Evolutionary conservation across 257 asterid genomes (phyloP), one percentile per base, ranked within the genome.

Genomic region (Salvia rosmarinus): DNA sequence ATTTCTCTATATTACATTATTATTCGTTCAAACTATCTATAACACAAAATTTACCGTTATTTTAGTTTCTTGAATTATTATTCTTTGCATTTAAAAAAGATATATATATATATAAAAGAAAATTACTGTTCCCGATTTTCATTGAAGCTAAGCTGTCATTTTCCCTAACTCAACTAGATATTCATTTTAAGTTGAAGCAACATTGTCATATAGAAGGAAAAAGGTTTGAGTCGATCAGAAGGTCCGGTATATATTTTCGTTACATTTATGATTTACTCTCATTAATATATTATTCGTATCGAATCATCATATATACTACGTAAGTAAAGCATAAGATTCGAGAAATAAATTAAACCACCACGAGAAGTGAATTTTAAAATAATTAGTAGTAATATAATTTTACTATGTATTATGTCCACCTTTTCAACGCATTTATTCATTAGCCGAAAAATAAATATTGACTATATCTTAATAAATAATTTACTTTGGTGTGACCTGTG

Each of bases 151-250:
- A 10, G 25, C 6, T 63, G 56, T 70, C 73, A 0, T 44, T 67
- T 61, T 77, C 40, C 19, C 28, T 34, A 9, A n/a, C 56, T 19
- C 59, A n/a, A 19, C 60, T 56, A 23, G 7, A 1, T 20, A 42
- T 17, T 16, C 14, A 3, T 13, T 4, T 19, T 42, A 11, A 46
- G 70, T 70, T 58, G 39, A 37, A 55, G 40, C 64, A 44, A 21
- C 75, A 64, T 64, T 73, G 20, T 71, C 75, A 59, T 35, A 7
- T 25, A 39, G 32, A 34, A 65, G 17, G 40, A 34, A 47, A 42
- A 9, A 35, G 5, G 7, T 1, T 67, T 44, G 54, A 25, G 11
- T 56, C 44, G 47, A 12, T 70, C 34, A 32, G 39, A n/a, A 58
- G 28, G 8, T 0, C 11, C 2, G 6, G 3, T 9, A 19, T 14